Conservation (phyloP, 495 filamentous ascomycete species). For the Talaromyces proteolyticus region DNA sequence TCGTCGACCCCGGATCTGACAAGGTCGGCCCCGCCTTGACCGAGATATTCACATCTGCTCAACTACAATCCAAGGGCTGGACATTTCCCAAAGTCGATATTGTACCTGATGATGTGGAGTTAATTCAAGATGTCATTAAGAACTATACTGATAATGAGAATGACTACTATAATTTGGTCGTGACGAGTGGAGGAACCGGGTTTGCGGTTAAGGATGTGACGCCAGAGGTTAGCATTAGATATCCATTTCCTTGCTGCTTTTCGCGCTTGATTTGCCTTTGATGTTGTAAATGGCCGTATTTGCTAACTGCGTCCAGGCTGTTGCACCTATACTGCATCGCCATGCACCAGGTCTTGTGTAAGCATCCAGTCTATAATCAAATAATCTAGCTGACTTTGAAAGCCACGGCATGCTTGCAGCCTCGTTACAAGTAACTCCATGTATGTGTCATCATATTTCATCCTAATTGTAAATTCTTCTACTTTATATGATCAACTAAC, state of each 20-base stretch:
- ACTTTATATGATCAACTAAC: conserved; percentile 2
- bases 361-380: conserved; percentile 21
- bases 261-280: too few species aligned
- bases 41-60: conserved; percentile 51
- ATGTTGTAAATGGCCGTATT: neutral
- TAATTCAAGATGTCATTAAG: conserved; percentile 68
- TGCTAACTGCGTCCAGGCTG: conserved; percentile 49
- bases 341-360: conserved; percentile 84
- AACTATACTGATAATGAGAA: conserved; percentile 59
- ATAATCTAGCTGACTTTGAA: conserved; percentile 20
- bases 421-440: conserved; percentile 82
- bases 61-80: conserved; percentile 61
- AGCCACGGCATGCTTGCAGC: conserved; percentile 90
- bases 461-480: conserved; percentile 8
- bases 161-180: conserved; percentile 63
- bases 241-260: too few species aligned
- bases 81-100: conserved; percentile 60
- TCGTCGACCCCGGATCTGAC: conserved; percentile 74
- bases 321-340: conserved; percentile 75
- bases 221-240: conserved; percentile 68
- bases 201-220: conserved; percentile 87
- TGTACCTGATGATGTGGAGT: conserved; percentile 68
- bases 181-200: conserved; percentile 89
- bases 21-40: conserved; percentile 56
- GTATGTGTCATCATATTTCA: conserved; percentile 42